phyloP scores from a whole-genome alignment of 345 rosid genomes.

The Aquilaria sinensis region DNA sequence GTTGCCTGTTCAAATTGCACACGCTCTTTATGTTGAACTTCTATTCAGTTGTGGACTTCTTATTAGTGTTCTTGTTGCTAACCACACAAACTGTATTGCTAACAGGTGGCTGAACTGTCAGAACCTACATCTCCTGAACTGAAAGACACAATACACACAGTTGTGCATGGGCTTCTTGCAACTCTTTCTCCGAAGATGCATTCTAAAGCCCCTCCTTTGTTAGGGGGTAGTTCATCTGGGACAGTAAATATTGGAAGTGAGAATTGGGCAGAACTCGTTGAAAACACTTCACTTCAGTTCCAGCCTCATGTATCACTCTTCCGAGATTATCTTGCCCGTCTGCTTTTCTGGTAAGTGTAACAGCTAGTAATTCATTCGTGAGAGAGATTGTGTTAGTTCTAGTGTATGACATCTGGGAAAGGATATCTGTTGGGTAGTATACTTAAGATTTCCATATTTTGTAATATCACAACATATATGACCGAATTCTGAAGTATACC shows the following conservation, averaged over 20 bases:
- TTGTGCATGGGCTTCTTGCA: constrained; percentile 91
- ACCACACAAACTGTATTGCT: constrained; percentile 12
- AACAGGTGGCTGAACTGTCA: constrained; percentile 90
- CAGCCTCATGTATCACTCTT: constrained; percentile 74
- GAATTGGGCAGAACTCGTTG: constrained; percentile 73
- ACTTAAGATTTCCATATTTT: no score
- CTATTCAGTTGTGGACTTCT: constrained; percentile 4
- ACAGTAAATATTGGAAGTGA: constrained; percentile 40
- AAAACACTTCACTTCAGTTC: constrained; percentile 79
- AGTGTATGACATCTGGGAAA: no score
- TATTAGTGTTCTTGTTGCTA: neutral
- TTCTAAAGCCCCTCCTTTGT: constrained; percentile 53
- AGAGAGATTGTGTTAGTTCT: no score
- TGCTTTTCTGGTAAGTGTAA: constrained; percentile 79
- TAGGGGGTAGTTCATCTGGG: constrained; percentile 46
- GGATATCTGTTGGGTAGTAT: no score
- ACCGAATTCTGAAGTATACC: neutral
- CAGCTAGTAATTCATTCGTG: neutral
- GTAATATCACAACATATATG: no score
- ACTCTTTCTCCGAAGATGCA: constrained; percentile 90
- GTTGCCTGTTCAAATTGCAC: no score
- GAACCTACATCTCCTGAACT: constrained; percentile 78
- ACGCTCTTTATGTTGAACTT: neutral
- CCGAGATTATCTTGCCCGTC: constrained; percentile 90
- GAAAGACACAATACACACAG: constrained; percentile 70